Evolutionary conservation across 768 basidiomycete species (phyloP).

Genomic region (Termitomyces sp.): DNA sequence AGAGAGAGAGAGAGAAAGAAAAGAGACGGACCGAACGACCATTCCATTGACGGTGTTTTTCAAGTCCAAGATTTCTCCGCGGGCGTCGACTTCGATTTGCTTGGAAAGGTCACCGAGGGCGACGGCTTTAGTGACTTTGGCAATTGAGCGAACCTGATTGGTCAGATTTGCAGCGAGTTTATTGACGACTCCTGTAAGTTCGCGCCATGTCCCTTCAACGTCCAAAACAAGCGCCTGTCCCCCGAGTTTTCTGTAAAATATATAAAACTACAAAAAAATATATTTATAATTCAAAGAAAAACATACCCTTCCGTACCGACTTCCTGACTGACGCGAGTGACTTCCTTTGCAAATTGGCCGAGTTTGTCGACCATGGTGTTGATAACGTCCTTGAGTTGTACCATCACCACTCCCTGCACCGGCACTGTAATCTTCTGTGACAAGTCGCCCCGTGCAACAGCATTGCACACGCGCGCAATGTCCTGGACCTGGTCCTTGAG

Average conservation of each 20-base stretch:
- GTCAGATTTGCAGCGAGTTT: conserved; percentile 77
- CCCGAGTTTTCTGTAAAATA: conserved; percentile 61
- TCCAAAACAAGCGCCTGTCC: conserved; percentile 83
- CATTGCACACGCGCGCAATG: conserved; percentile 76
- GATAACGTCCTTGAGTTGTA: conserved; percentile 75
- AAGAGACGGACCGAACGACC: conserved; percentile 35
- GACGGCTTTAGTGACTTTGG: conserved; percentile 44
- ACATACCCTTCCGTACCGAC: conserved; percentile 74
- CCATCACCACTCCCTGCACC: conserved; percentile 76
- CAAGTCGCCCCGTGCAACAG: conserved; percentile 70
- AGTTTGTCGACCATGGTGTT: conserved; percentile 66
- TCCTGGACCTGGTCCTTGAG: conserved; percentile 84
- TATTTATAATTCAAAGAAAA: not conserved
- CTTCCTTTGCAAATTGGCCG: conserved; percentile 86
- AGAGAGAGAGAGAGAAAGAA: not conserved
- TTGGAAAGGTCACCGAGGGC: conserved; percentile 85
- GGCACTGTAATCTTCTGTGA: conserved; percentile 76
- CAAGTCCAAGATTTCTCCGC: conserved; percentile 85
- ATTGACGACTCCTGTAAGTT: conserved; percentile 79
- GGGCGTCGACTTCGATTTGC: conserved; percentile 87
- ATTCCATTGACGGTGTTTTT: conserved; percentile 61
- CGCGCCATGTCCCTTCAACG: conserved; percentile 88
- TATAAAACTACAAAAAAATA: too few species aligned
- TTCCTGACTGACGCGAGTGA: conserved; percentile 79
- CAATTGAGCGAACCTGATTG: conserved; percentile 39